Evolutionary conservation across 805 yeast genomes (phyloP).

Genomic region (Candida qinlingensis): DNA sequence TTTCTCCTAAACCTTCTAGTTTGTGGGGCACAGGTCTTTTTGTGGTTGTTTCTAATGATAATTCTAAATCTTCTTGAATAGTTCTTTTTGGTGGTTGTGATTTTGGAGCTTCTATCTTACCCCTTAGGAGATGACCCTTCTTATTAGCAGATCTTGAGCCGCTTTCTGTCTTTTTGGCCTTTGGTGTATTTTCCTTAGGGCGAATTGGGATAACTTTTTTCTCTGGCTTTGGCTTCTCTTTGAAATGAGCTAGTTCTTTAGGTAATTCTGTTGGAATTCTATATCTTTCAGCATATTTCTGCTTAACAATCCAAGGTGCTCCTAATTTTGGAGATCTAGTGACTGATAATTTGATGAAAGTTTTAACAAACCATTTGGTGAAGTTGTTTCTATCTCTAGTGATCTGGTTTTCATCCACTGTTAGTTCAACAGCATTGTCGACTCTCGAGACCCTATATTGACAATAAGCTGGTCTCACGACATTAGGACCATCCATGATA

Average conservation of each 20-base stretch:
- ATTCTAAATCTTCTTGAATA: slow-evolving; percentile 19
- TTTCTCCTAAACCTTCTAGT: slow-evolving; percentile 13
- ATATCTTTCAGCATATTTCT: slow-evolving; percentile 64
- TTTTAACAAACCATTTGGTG: slow-evolving; percentile 89
- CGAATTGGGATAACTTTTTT: slow-evolving; percentile 5
- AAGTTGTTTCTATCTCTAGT: slow-evolving; percentile 80
- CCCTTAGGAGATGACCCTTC: neutral
- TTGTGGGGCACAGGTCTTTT: slow-evolving; percentile 20
- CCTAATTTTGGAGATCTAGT: slow-evolving; percentile 75
- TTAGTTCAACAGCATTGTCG: slow-evolving; percentile 49
- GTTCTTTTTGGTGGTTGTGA: slow-evolving; percentile 15
- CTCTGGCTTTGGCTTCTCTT: slow-evolving; percentile 13
- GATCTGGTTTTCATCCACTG: slow-evolving; percentile 69
- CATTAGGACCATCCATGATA: slow-evolving; percentile 31
- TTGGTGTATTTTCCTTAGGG: slow-evolving; percentile 13
- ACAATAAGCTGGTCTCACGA: slow-evolving; percentile 46
- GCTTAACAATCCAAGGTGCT: slow-evolving; percentile 93
- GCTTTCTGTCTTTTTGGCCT: neutral
- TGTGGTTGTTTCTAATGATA: slow-evolving; percentile 14
- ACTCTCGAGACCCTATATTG: slow-evolving; percentile 68
- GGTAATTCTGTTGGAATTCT: slow-evolving; percentile 61
- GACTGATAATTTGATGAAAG: slow-evolving; percentile 65
- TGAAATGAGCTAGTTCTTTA: slow-evolving; percentile 36
- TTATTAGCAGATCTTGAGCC: neutral
- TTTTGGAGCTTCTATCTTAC: slow-evolving; percentile 9